These are phyloP conservation scores for Trypanosoma lewisi DNA, from an alignment of 208 protist species.

Conservation along the genomic window DNA sequence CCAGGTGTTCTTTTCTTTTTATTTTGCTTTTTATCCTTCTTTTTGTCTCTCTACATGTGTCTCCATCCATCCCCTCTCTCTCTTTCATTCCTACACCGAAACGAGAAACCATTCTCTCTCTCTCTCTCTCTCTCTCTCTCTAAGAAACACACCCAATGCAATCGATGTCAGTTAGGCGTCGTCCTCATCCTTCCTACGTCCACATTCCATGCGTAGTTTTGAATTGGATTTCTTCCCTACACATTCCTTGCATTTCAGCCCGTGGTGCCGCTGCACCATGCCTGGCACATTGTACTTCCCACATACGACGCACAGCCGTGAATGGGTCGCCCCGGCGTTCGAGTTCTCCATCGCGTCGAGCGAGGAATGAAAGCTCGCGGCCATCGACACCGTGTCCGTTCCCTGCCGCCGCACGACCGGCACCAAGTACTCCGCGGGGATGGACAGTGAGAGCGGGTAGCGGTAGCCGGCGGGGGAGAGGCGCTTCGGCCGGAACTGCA, in stretches of 20 bases:
- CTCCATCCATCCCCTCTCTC: no score
- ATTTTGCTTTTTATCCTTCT: neutral
- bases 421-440: constrained; percentile 86
- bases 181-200: neutral
- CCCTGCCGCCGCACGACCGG: constrained; percentile 18
- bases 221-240: constrained; percentile 75
- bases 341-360: neutral
- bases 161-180: neutral
- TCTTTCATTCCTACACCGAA: no score
- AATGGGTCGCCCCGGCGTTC: neutral
- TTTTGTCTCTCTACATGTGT: no score
- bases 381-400: neutral
- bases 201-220: constrained; percentile 46
- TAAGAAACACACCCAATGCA: neutral
- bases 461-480: constrained; percentile 79
- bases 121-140: neutral
- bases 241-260: constrained; percentile 87
- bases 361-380: constrained; percentile 10
- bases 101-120: no score
- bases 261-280: constrained; percentile 68
- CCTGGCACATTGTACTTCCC: constrained; percentile 72
- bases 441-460: constrained; percentile 89
- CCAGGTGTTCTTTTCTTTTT: neutral
- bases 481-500: constrained; percentile 77
- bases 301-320: constrained; percentile 82